Base-by-base conservation (phyloP, 495 filamentous ascomycete species). In the Tricharina praecox region DNA sequence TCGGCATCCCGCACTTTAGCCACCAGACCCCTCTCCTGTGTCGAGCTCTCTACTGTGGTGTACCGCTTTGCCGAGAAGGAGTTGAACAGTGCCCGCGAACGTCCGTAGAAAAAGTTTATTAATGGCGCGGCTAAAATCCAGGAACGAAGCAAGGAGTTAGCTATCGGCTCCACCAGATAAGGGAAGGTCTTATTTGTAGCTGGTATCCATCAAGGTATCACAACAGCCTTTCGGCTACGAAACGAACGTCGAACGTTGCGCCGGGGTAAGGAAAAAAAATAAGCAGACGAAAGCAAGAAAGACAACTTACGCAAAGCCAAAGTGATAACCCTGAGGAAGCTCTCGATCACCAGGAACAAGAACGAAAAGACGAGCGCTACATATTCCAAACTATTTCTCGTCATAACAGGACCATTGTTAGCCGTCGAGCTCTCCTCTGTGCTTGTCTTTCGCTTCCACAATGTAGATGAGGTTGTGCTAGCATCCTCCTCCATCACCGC, bases 61-160 rank as follows among this genome's bases (percentile, higher is more conserved):
- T 71, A 70, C 49, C 80, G 75, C n/a, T 76, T 74, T 7, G 81
- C 73, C 1, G 79, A 77, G 40, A 92, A 68, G 25, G 71, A 65
- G 56, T 94, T 90, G 69, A 94, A 97, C 13, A 87, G 58, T 9
- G 73, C 73, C 48, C 85, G 78, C 23, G 87, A 94, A 38, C 75
- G 71, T 33, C 75, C 71, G 65, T 96, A 94, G 64, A 77, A 86
- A 58, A 95, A 76, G 30, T 68, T 68, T 53, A 96, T 78, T 25
- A 95, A 68, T 10, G 85, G 76, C 28, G 76, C 66, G 30, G 86
- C 82, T 88, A 60, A 43, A 24, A 36, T n/a, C n/a, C n/a, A n/a
- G n/a, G 24, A 21, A 40, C 20, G 18, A 43, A 28, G 8, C 45
- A 43, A 11, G 45, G 32, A 4, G 43, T 65, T 34, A 64, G 59